Conservation (phyloP, 2,329 filamentous ascomycete species). For the Didymella pomorum region DNA sequence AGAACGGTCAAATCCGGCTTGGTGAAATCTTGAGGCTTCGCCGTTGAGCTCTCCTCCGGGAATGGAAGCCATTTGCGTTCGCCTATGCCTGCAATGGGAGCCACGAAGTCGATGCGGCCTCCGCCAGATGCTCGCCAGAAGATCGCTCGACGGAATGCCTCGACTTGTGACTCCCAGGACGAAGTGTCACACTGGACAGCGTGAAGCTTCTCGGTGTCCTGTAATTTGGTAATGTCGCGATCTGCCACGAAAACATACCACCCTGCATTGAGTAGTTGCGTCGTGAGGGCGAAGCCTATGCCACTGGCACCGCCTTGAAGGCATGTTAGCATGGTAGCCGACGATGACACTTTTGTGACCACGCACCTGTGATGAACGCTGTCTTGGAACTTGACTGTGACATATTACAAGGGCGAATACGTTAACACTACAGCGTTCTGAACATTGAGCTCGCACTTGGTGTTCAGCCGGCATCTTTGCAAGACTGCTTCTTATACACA, state of each 20-base stretch:
- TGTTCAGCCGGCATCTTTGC: not conserved
- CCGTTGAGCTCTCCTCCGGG: constrained; percentile 26
- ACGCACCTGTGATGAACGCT: constrained; percentile 13
- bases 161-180: constrained; percentile 50
- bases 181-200: constrained; percentile 45
- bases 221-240: constrained; percentile 36
- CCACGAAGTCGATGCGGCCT: constrained; percentile 52
- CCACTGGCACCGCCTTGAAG: constrained; percentile 39
- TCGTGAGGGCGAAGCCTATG: constrained; percentile 46
- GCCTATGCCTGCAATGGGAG: constrained; percentile 53
- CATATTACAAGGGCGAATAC: not conserved
- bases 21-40: constrained; percentile 34
- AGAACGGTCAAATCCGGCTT: constrained; percentile 52
- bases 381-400: not conserved
- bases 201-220: constrained; percentile 24
- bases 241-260: constrained; percentile 62
- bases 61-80: constrained; percentile 50
- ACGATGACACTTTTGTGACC: not conserved
- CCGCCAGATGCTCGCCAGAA: constrained; percentile 35
- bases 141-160: constrained; percentile 49
- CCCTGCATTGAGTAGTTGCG: constrained; percentile 40
- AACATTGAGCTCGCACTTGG: not conserved
- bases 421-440: not conserved
- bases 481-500: not conserved
- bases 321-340: not conserved